Evolutionary conservation across 1,139 yeast genomes (phyloP).

Genomic region (Lodderomyces orthopsilosis): DNA sequence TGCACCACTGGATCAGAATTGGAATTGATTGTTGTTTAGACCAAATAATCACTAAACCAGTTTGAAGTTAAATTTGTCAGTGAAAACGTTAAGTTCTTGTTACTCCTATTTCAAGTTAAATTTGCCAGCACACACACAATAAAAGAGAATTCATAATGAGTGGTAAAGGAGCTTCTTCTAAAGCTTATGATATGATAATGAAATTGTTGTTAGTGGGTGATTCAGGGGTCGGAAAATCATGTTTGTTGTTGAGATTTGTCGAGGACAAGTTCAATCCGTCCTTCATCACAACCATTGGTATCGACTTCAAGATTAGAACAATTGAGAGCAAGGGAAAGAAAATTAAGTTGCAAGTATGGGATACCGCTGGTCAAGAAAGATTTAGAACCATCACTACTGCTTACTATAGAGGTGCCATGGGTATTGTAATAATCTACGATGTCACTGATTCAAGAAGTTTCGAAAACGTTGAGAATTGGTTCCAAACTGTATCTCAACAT

Average conservation of each 20-base stretch:
- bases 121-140: not conserved
- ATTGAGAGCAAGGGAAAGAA: slow-evolving; percentile 90
- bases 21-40: not conserved
- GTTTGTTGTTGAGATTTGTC: slow-evolving; percentile 88
- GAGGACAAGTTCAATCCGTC: slow-evolving; percentile 97
- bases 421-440: slow-evolving; percentile 92
- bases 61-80: not conserved
- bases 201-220: slow-evolving; percentile 93
- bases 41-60: not conserved
- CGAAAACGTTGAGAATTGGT: slow-evolving; percentile 86
- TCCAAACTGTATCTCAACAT: slow-evolving; percentile 90
- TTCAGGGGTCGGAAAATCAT: slow-evolving; percentile 96
- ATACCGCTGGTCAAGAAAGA: slow-evolving; percentile 98
- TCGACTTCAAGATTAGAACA: slow-evolving; percentile 96
- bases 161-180: slow-evolving; percentile 54
- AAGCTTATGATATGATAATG: slow-evolving; percentile 92
- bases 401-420: slow-evolving; percentile 98
- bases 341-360: slow-evolving; percentile 97
- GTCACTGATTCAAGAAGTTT: slow-evolving; percentile 94
- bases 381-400: slow-evolving; percentile 98
- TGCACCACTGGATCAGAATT: too few relatives aligned
- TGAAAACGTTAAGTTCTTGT: not conserved
- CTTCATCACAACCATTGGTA: slow-evolving; percentile 95
- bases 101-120: not conserved
- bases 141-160: slow-evolving; percentile 8